Percentiles rank a stretch among this genome's conserved stretches.
phyloP scores from a whole-genome alignment of 371 early-diverging fungal species.

The Apophysomyces ossiformis region DNA sequence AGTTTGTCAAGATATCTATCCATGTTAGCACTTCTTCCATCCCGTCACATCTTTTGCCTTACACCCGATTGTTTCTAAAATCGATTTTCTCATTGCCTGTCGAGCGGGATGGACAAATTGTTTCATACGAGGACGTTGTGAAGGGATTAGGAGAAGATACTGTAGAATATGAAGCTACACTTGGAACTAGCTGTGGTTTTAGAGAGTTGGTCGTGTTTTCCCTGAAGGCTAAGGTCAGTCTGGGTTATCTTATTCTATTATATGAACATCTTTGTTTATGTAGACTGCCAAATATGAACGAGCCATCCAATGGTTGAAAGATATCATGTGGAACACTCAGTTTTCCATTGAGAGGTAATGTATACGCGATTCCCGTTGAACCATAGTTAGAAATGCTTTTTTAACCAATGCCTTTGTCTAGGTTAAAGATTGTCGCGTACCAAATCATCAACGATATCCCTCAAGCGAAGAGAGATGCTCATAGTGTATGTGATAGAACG shows the following conservation, averaged over 20 bases:
- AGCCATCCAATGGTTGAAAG: constrained; percentile 64
- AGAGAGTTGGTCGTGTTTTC: constrained; percentile 55
- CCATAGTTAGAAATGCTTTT: background rate
- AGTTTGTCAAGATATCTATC: constrained; percentile 59
- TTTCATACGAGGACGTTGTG: constrained; percentile 65
- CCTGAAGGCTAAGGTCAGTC: constrained; percentile 51
- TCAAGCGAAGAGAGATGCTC: constrained; percentile 64
- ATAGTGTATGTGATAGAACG: constrained; percentile 41
- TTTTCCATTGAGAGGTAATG: constrained; percentile 58
- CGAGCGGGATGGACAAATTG: constrained; percentile 44
- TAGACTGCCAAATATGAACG: constrained; percentile 52
- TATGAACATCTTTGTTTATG: background rate
- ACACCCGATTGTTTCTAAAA: constrained; percentile 60
- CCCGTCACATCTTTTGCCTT: constrained; percentile 59
- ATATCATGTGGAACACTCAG: constrained; percentile 65
- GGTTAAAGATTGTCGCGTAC: constrained; percentile 60
- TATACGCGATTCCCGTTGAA: background rate
- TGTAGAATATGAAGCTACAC: constrained; percentile 50
- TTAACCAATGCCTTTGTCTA: background rate
- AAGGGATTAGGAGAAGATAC: constrained; percentile 64
- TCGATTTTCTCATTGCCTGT: constrained; percentile 65
- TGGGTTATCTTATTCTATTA: background rate
- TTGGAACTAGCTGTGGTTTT: constrained; percentile 56
- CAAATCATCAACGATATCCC: constrained; percentile 71
- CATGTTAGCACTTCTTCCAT: constrained; percentile 54